Conservation (phyloP, 2,329 filamentous ascomycete species). For the Metarhizium brunneum region DNA sequence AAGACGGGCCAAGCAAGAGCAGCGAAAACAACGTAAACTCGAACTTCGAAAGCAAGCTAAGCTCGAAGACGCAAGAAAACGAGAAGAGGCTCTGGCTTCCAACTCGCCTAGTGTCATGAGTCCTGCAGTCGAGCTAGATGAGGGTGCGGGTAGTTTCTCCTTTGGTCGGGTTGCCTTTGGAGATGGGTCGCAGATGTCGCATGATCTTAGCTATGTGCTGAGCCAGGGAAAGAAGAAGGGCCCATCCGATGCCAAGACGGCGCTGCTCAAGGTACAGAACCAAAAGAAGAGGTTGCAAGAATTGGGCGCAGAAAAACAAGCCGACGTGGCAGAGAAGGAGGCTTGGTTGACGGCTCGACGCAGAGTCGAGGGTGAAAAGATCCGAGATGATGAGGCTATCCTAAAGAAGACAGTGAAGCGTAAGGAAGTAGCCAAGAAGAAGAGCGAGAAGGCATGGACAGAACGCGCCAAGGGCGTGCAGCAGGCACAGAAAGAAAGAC, state of each 20-base stretch:
- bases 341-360: constrained; percentile 87
- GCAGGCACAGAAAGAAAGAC: constrained; percentile 67
- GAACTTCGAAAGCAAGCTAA: constrained; percentile 69
- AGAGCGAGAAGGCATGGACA: constrained; percentile 83
- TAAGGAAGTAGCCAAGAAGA: constrained; percentile 81
- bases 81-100: constrained; percentile 53
- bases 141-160: constrained; percentile 60
- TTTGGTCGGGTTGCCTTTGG: constrained; percentile 89
- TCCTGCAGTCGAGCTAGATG: constrained; percentile 41
- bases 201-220: constrained; percentile 55
- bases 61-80: constrained; percentile 64
- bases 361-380: constrained; percentile 79
- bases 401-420: constrained; percentile 94
- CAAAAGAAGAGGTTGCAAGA: constrained; percentile 71
- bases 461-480: constrained; percentile 64
- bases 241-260: constrained; percentile 74
- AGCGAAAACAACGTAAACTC: constrained; percentile 83
- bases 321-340: constrained; percentile 87
- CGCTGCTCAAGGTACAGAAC: constrained; percentile 76
- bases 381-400: constrained; percentile 75
- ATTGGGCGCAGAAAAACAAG: constrained; percentile 71
- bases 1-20: constrained; percentile 76
- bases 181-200: constrained; percentile 73
- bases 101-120: constrained; percentile 53
- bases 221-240: constrained; percentile 59